Percentiles rank a stretch among this genome's conserved stretches.
Evolutionary conservation across 2,329 filamentous ascomycete genomes (phyloP).

Genomic region (Chlorencoelia australis): DNA sequence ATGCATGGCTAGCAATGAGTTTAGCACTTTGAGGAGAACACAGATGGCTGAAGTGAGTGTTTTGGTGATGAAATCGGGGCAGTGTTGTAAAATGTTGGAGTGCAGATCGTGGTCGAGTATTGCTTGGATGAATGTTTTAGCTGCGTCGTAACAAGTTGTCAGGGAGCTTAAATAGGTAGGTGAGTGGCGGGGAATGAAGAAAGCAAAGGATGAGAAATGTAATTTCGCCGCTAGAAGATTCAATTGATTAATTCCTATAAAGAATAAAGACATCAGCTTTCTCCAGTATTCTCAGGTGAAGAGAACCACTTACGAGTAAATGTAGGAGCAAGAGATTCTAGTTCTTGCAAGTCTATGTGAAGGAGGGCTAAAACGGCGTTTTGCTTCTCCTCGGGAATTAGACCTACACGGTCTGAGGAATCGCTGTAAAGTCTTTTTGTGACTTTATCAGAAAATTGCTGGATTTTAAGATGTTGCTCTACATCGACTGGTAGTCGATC

Average conservation of each 20-base stretch:
- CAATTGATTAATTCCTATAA: conserved; percentile 12
- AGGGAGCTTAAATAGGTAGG: conserved; percentile 17
- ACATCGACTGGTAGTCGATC: conserved; percentile 41
- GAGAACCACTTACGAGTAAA: conserved; percentile 1
- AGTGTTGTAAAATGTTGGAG: conserved; percentile 31
- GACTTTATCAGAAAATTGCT: conserved; percentile 48
- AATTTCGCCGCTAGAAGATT: conserved; percentile 14
- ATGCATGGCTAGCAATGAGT: conserved; percentile 50
- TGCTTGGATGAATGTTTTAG: conserved; percentile 11
- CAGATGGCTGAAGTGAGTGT: conserved; percentile 57
- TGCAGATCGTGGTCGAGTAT: conserved; percentile 13
- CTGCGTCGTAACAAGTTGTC: conserved; percentile 33
- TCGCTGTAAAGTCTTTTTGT: conserved; percentile 47
- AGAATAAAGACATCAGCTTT: too few relatives aligned
- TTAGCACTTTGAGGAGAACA: conserved; percentile 53
- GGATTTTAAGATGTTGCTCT: conserved; percentile 40
- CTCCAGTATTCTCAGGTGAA: too few relatives aligned
- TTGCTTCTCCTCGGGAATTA: conserved; percentile 33
- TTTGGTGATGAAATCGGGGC: conserved; percentile 53
- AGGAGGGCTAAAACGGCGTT: conserved; percentile 35
- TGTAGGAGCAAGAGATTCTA: neutral
- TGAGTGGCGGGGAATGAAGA: conserved; percentile 11
- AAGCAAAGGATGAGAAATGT: conserved; percentile 15
- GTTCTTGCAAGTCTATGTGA: conserved; percentile 35
- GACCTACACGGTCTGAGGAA: conserved; percentile 31